Conservation (phyloP, 2,329 filamentous ascomycete genomes). For the Ascochyta fabae region DNA sequence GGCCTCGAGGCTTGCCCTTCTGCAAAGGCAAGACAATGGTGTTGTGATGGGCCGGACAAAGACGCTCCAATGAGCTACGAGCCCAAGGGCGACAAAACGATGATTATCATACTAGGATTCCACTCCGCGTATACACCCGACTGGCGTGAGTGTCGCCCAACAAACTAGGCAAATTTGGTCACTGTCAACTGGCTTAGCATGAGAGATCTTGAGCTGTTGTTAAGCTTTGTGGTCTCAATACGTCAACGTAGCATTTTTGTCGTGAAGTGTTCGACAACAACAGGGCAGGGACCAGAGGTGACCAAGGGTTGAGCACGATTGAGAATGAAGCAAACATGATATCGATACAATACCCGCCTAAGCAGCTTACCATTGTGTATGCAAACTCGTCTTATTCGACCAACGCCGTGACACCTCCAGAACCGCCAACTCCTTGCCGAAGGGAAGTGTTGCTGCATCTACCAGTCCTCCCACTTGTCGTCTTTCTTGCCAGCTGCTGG, state of each 20-base stretch:
- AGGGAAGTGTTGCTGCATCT: slow-evolving; percentile 8
- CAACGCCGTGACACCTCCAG: slow-evolving; percentile 7
- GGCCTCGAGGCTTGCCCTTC: not conserved
- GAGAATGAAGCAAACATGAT: slow-evolving; percentile 2
- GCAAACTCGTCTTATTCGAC: not conserved
- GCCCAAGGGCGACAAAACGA: no score
- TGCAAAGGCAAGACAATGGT: not conserved
- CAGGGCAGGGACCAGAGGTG: not conserved
- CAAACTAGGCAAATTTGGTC: no score
- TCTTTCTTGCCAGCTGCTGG: slow-evolving; percentile 55
- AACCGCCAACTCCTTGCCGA: not conserved
- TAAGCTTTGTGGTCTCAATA: no score
- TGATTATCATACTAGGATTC: no score
- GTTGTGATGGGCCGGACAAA: not conserved
- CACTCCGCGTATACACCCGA: no score
- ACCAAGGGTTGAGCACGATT: not conserved
- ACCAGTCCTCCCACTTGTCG: slow-evolving; percentile 65
- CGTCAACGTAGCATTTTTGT: not conserved
- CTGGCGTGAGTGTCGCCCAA: no score
- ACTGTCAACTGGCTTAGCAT: no score
- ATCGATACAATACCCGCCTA: slow-evolving; percentile 15
- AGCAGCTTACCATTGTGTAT: not conserved
- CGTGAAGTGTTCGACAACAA: not conserved
- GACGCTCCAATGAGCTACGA: no score
- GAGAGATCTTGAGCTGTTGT: no score